These are phyloP conservation scores for Apostasia shenzhenica DNA, from an alignment of 106 monocot species.

Conservation along the genomic window DNA sequence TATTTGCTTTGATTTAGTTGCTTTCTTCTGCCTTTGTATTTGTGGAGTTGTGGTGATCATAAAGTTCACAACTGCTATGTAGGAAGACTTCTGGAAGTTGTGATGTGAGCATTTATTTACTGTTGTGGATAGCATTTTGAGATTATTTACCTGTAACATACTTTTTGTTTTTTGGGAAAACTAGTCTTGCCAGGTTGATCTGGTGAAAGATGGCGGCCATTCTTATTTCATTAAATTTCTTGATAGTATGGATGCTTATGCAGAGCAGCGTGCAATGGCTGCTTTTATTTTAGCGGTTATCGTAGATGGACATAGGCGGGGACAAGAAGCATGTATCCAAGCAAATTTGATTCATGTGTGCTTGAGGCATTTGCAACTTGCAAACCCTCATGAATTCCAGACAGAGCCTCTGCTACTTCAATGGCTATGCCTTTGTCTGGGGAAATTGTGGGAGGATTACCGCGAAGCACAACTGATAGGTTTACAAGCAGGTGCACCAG, in stretches of 20 bases:
- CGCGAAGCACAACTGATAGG: slow-evolving; percentile 79
- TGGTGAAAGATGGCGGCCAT: slow-evolving; percentile 98
- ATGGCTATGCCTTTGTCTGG: slow-evolving; percentile 93
- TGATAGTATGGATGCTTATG: slow-evolving; percentile 82
- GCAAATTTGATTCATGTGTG: slow-evolving; percentile 75
- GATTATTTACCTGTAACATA: not conserved
- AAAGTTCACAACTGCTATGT: no score
- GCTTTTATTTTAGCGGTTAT: slow-evolving; percentile 96
- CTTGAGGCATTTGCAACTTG: slow-evolving; percentile 69
- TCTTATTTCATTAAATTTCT: slow-evolving; percentile 93
- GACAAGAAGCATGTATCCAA: slow-evolving; percentile 83
- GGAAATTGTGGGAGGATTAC: slow-evolving; percentile 93
- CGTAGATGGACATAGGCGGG: slow-evolving; percentile 78
- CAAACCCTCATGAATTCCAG: slow-evolving; percentile 50
- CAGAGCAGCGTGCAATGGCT: slow-evolving; percentile 96
- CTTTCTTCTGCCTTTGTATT: not conserved
- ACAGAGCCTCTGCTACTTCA: slow-evolving; percentile 89
- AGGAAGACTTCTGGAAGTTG: not conserved
- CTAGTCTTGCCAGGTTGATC: slow-evolving; percentile 91
- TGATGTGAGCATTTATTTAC: not conserved
- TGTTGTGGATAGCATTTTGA: not conserved
- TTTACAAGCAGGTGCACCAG: slow-evolving; percentile 62
- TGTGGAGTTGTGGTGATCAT: not conserved
- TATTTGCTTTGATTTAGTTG: not conserved
- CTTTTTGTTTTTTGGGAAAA: slow-evolving; percentile 6